Evolutionary conservation across 768 basidiomycete species (phyloP).

Genomic region (Suillus decipiens): DNA sequence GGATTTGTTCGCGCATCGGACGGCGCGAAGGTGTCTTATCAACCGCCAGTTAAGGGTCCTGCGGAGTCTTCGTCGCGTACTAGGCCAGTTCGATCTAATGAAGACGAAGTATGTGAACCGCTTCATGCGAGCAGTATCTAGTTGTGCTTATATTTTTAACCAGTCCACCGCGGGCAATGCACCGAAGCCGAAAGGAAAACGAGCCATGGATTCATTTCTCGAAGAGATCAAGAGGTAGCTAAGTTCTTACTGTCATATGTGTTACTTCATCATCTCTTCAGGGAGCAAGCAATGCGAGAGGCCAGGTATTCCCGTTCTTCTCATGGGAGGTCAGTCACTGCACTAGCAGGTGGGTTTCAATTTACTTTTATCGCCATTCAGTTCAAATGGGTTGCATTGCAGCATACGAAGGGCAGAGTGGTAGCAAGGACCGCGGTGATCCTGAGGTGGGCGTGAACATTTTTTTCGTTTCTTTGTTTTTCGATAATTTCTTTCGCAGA

Average conservation of each 20-base stretch:
- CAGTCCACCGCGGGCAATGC: constrained; percentile 55
- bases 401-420: constrained; percentile 91
- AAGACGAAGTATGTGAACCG: constrained; percentile 34
- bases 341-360: constrained; percentile 72
- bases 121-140: background rate
- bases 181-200: constrained; percentile 86
- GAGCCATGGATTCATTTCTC: constrained; percentile 94
- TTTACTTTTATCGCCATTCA: background rate
- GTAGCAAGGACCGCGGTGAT: constrained; percentile 87
- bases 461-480: background rate
- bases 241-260: background rate
- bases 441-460: constrained; percentile 58
- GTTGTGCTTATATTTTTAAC: constrained; percentile 7
- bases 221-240: constrained; percentile 92
- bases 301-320: constrained; percentile 74
- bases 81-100: constrained; percentile 32
- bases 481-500: constrained; percentile 46
- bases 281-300: constrained; percentile 92
- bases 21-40: constrained; percentile 36
- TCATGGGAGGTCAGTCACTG: constrained; percentile 80
- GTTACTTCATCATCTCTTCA: constrained; percentile 31
- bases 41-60: constrained; percentile 39
- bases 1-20: constrained; percentile 68
- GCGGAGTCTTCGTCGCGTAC: constrained; percentile 32
- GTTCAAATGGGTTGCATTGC: constrained; percentile 12